Percentiles rank a stretch among this genome's conserved stretches.
Conservation (phyloP, 805 yeast species). For the Hanseniaspora vineae region DNA sequence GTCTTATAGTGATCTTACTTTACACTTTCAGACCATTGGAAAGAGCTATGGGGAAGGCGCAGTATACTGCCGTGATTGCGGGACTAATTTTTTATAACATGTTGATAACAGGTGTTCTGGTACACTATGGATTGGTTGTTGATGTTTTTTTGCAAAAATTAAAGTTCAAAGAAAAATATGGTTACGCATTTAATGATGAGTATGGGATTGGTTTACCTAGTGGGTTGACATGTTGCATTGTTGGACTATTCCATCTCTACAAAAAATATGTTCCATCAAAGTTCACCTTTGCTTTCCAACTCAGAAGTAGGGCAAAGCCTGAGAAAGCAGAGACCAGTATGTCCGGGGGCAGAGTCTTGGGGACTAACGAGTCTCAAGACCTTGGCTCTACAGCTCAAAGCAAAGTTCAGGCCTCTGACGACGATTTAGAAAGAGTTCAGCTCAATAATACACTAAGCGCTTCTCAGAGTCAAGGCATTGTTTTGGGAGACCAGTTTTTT, state of each 20-base stretch:
- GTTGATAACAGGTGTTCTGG: conserved; percentile 26
- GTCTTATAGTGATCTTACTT: conserved; percentile 32
- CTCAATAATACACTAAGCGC: not conserved
- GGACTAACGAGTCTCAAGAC: not conserved
- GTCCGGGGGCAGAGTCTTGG: not conserved
- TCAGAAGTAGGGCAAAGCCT: conserved; percentile 13
- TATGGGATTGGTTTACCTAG: conserved; percentile 18
- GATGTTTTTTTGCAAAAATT: not conserved
- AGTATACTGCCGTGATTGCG: conserved; percentile 34
- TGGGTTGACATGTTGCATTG: conserved; percentile 31
- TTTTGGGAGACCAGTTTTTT: conserved; percentile 23
- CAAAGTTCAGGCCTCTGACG: conserved; percentile 9
- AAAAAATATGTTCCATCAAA: conserved; percentile 29
- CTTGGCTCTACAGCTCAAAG: not conserved
- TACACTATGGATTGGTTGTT: conserved; percentile 5
- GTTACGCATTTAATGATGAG: not conserved
- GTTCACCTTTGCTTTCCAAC: conserved; percentile 28
- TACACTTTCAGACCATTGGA: conserved; percentile 44
- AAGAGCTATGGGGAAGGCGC: conserved; percentile 42
- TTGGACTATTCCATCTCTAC: conserved; percentile 29
- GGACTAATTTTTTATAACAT: conserved; percentile 37
- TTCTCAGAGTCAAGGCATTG: not conserved
- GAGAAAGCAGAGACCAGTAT: not conserved
- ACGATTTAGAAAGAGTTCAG: conserved; percentile 7
- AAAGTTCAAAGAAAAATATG: not conserved